A percentile compares a stretch with the other conserved stretches of the same genome.
These are phyloP conservation scores for Hanseniaspora lachancei DNA, from an alignment of 805 yeast genomes.

Conservation along the genomic window DNA sequence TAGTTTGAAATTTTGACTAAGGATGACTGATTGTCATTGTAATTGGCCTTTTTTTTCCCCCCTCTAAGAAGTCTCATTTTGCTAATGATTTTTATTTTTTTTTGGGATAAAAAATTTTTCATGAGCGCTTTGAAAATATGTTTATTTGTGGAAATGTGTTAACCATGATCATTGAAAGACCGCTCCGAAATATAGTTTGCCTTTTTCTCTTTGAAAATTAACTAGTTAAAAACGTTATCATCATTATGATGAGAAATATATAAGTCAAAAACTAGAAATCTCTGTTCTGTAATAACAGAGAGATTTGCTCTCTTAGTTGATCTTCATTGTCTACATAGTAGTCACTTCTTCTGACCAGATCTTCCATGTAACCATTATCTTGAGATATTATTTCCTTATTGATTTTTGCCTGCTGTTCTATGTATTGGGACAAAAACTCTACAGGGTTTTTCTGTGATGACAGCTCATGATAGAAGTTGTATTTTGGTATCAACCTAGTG, in stretches of 20 bases:
- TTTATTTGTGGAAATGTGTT: too few relatives aligned
- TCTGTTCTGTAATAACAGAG: constrained; percentile 44
- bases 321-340: constrained; percentile 61
- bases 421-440: constrained; percentile 56
- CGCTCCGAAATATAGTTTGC: too few relatives aligned
- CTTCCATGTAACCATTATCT: constrained; percentile 84
- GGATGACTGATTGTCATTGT: background rate
- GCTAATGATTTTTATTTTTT: too few relatives aligned
- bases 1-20: background rate
- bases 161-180: too few relatives aligned
- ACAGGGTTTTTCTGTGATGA: constrained; percentile 54
- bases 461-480: constrained; percentile 63
- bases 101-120: too few relatives aligned
- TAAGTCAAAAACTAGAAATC: constrained; percentile 19
- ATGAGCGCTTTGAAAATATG: too few relatives aligned
- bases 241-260: too few relatives aligned
- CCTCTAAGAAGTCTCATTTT: too few relatives aligned
- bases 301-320: constrained; percentile 63
- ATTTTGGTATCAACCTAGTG: constrained; percentile 42
- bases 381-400: constrained; percentile 76
- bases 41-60: background rate
- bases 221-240: too few relatives aligned
- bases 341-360: constrained; percentile 67
- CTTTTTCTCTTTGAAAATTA: too few relatives aligned
- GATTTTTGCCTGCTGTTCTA: constrained; percentile 59